Conservation (phyloP, 2,329 filamentous ascomycete genomes). For the Blumeria graminis region DNA sequence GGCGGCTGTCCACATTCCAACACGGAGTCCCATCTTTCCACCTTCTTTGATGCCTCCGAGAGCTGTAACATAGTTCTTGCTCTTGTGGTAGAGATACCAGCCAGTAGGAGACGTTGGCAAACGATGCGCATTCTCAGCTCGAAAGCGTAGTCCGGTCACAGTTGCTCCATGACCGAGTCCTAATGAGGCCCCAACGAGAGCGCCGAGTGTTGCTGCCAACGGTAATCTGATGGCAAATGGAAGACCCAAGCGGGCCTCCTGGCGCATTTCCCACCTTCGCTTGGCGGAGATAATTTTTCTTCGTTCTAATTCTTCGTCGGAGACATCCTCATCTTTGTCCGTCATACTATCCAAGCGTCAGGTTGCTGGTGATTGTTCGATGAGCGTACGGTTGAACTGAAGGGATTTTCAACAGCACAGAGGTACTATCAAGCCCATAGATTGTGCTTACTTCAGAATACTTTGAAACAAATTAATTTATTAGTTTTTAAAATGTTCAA, state of each 20-base stretch:
- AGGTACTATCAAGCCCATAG: too few relatives aligned
- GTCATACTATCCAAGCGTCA: too few relatives aligned
- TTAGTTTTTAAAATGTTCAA: too few relatives aligned
- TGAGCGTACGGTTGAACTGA: too few relatives aligned
- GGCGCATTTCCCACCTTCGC: conserved; percentile 4
- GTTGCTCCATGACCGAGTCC: conserved; percentile 51
- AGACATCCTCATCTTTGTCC: background rate
- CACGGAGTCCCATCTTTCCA: conserved; percentile 42
- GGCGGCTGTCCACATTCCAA: conserved; percentile 47
- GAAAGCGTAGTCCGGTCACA: conserved; percentile 57
- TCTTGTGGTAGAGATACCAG: conserved; percentile 98
- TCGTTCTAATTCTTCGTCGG: conserved; percentile 5
- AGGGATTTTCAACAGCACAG: background rate
- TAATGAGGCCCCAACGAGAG: conserved; percentile 42
- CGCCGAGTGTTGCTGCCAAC: conserved; percentile 36
- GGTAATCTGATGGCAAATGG: conserved; percentile 40
- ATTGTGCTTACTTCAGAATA: too few relatives aligned
- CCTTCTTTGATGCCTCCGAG: conserved; percentile 60
- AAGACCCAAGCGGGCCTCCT: conserved; percentile 27
- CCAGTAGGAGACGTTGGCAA: conserved; percentile 60
- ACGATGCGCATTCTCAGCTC: conserved; percentile 88
- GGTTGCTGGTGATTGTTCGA: too few relatives aligned
- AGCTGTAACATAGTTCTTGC: conserved; percentile 77
- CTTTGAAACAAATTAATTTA: too few relatives aligned
- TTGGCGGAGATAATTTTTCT: conserved; percentile 4